Percentiles rank a stretch among this genome's conserved stretches.
Evolutionary conservation across 495 filamentous ascomycete genomes (phyloP).

Genomic region (Xylaria telfairii): DNA sequence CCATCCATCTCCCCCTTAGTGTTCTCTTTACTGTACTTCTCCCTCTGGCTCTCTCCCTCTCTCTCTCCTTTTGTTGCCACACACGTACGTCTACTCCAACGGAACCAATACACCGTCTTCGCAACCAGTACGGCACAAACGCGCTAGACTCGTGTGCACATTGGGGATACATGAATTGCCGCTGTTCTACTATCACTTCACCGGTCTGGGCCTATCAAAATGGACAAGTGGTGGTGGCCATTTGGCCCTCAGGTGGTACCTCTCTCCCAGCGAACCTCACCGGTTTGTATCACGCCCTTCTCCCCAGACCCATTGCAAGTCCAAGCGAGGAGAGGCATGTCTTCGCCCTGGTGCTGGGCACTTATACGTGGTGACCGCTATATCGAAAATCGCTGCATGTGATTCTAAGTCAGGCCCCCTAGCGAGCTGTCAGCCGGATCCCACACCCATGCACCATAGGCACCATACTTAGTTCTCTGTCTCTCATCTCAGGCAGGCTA

Average conservation of each 20-base stretch:
- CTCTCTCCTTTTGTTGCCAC: not conserved
- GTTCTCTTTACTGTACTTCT: not conserved
- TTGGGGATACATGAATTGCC: not conserved
- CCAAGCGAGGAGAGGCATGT: not conserved
- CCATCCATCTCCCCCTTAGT: not conserved
- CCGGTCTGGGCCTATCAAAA: not conserved
- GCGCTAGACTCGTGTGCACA: not conserved
- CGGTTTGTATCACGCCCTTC: conserved; percentile 6
- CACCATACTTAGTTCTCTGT: no score
- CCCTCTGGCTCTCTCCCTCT: not conserved
- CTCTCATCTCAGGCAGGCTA: not conserved
- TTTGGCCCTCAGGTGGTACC: not conserved
- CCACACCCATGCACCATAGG: conserved; percentile 14
- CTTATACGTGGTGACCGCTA: not conserved
- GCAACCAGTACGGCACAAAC: not conserved
- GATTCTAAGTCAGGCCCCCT: not conserved
- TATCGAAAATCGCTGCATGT: not conserved
- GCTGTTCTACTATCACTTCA: conserved; percentile 8
- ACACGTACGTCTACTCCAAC: not conserved
- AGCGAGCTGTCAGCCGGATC: conserved; percentile 13
- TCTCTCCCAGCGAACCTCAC: not conserved
- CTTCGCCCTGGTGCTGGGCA: not conserved
- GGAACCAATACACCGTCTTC: not conserved
- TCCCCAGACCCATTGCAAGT: not conserved
- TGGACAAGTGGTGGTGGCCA: not conserved